Percentiles rank a stretch among this genome's conserved stretches.
phyloP scores from a whole-genome alignment of 1,284 basidiomycete genomes.

The Pascua guehoae region DNA sequence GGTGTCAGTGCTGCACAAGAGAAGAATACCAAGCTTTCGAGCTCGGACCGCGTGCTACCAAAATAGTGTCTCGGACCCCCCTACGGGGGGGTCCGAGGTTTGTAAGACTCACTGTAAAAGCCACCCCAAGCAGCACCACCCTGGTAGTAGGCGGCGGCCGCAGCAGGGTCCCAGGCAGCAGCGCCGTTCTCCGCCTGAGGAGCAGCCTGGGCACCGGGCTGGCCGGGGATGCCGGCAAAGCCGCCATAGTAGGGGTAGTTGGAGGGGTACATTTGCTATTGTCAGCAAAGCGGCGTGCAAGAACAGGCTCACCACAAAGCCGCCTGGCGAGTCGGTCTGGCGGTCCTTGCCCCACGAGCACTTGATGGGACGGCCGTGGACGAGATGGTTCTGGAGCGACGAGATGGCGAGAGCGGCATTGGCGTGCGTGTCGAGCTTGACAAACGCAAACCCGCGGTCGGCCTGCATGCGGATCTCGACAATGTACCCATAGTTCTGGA shows the following conservation, averaged over 20 bases:
- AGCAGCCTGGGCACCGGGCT: conserved; percentile 29
- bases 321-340: conserved; percentile 21
- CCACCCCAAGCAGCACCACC: conserved; percentile 37
- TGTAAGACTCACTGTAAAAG: conserved; percentile 38
- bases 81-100: too few relatives aligned
- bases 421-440: conserved; percentile 95
- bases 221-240: conserved; percentile 40
- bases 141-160: conserved; percentile 39
- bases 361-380: conserved; percentile 92
- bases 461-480: conserved; percentile 98
- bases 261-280: conserved; percentile 23
- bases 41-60: not conserved
- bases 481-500: conserved; percentile 89
- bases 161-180: conserved; percentile 36
- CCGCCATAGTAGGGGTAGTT: conserved; percentile 45
- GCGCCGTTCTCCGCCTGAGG: conserved; percentile 10
- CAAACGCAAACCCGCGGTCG: conserved; percentile 96
- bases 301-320: conserved; percentile 11
- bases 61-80: too few relatives aligned
- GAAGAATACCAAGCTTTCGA: too few relatives aligned
- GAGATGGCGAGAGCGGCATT: conserved; percentile 96
- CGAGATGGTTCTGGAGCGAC: conserved; percentile 87
- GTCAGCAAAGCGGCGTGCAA: not conserved
- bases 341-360: conserved; percentile 98
- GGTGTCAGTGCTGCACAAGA: too few relatives aligned